These are phyloP conservation scores for Pythium guiyangense DNA, from an alignment of 352 stramenopile genomes.

Conservation along the genomic window DNA sequence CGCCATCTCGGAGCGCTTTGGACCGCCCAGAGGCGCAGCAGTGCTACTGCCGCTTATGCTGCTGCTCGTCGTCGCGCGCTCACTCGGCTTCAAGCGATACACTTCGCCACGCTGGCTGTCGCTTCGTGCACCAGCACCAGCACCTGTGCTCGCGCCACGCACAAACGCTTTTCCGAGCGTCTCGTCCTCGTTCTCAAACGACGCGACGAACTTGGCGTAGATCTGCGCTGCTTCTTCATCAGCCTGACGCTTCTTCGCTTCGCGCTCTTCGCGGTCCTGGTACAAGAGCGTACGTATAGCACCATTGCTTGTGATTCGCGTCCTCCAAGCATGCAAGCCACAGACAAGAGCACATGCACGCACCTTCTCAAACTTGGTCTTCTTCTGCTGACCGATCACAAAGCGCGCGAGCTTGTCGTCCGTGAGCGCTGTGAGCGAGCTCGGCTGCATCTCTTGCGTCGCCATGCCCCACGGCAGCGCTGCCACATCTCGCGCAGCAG, in stretches of 20 bases:
- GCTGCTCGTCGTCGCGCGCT: background rate
- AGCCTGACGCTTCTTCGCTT: slow-evolving; percentile 77
- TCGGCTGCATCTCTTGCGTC: slow-evolving; percentile 60
- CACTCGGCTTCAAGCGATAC: slow-evolving; percentile 31
- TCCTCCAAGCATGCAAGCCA: background rate
- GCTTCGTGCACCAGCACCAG: background rate
- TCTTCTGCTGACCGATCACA: slow-evolving; percentile 74
- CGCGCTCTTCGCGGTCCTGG: slow-evolving; percentile 71
- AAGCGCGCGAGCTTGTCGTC: slow-evolving; percentile 81
- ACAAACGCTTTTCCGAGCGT: slow-evolving; percentile 64
- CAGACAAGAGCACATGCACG: background rate
- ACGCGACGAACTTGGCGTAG: slow-evolving; percentile 88
- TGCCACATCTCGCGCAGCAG: background rate
- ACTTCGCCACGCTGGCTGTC: slow-evolving; percentile 11
- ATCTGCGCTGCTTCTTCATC: slow-evolving; percentile 85
- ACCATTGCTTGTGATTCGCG: background rate
- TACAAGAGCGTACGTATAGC: background rate
- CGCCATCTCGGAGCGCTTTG: slow-evolving; percentile 58
- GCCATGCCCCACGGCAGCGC: slow-evolving; percentile 61
- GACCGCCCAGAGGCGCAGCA: background rate
- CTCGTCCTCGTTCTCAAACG: slow-evolving; percentile 78
- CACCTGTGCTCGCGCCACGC: slow-evolving; percentile 11
- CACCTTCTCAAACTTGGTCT: slow-evolving; percentile 86
- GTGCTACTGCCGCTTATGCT: background rate
- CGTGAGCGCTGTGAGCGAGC: slow-evolving; percentile 56